Percentiles rank a stretch among this genome's conserved stretches.
phyloP scores from a whole-genome alignment of 1,284 basidiomycete genomes.

The Apiotrichum brassicae region DNA sequence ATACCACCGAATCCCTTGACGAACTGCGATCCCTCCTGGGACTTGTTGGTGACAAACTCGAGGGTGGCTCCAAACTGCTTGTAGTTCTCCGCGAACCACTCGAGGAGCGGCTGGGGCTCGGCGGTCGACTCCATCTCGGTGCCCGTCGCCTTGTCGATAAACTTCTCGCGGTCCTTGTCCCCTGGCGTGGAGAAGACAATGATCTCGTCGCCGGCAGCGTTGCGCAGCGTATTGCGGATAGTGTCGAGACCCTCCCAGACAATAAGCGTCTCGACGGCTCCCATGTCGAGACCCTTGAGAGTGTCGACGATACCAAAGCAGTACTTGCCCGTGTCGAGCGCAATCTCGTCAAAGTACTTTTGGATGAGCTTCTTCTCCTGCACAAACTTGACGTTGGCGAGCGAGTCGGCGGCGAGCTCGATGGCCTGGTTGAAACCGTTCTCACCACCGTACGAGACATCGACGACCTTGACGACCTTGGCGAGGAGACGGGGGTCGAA shows the following conservation, averaged over 20 bases:
- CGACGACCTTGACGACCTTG: slow-evolving; percentile 94
- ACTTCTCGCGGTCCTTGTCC: slow-evolving; percentile 80
- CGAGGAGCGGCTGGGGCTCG: slow-evolving; percentile 77
- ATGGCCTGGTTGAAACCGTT: slow-evolving; percentile 99
- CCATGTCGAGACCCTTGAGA: slow-evolving; percentile 91
- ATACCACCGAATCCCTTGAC: slow-evolving; percentile 99
- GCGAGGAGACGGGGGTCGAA: slow-evolving; percentile 82
- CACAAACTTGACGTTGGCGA: slow-evolving; percentile 98
- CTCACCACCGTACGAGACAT: slow-evolving; percentile 98
- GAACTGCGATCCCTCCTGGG: slow-evolving; percentile 98
- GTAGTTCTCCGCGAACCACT: slow-evolving; percentile 99
- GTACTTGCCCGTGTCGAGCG: slow-evolving; percentile 93
- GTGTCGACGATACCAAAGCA: slow-evolving; percentile 98
- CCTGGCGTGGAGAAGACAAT: slow-evolving; percentile 71
- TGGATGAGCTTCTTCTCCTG: slow-evolving; percentile 98
- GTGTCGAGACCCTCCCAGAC: slow-evolving; percentile 97
- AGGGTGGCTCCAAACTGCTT: slow-evolving; percentile 93
- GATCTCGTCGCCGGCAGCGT: slow-evolving; percentile 77
- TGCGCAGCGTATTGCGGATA: slow-evolving; percentile 75
- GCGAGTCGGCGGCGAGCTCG: slow-evolving; percentile 88
- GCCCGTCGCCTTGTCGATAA: slow-evolving; percentile 89
- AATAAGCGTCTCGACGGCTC: slow-evolving; percentile 92
- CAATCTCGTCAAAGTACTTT: slow-evolving; percentile 99
- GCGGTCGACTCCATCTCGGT: slow-evolving; percentile 84
- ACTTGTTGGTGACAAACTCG: slow-evolving; percentile 60